phyloP scores from a whole-genome alignment of 2,329 filamentous ascomycete genomes.

The Cercospora sojina region DNA sequence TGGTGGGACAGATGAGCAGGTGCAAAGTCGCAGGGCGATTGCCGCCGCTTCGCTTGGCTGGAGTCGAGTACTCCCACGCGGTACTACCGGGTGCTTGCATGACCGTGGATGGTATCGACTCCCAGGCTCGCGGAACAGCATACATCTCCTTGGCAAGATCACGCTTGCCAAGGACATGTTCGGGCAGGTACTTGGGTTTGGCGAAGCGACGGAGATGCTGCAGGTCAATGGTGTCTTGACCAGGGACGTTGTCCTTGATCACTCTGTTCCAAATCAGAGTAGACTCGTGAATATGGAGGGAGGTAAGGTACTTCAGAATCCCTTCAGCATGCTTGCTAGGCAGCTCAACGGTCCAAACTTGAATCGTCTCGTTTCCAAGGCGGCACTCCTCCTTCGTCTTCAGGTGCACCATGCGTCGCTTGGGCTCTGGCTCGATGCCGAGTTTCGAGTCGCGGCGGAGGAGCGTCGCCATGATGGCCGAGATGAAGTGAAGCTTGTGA shows the following conservation, averaged over 20 bases:
- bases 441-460: constrained; percentile 25
- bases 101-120: constrained; percentile 31
- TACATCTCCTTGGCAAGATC: constrained; percentile 38
- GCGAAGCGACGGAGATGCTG: constrained; percentile 71
- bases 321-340: constrained; percentile 70
- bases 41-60: constrained; percentile 55
- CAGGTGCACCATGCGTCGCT: constrained; percentile 42
- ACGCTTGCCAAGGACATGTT: constrained; percentile 36
- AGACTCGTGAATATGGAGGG: constrained; percentile 14
- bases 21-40: constrained; percentile 43
- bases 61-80: constrained; percentile 57
- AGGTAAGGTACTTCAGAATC: constrained; percentile 62
- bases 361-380: constrained; percentile 51
- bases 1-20: constrained; percentile 54
- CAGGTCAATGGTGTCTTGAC: constrained; percentile 46
- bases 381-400: constrained; percentile 53
- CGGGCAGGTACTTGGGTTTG: constrained; percentile 51
- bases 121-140: constrained; percentile 36
- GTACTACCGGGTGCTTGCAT: constrained; percentile 35
- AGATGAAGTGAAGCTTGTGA: constrained; percentile 8
- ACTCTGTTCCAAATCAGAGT: constrained; percentile 37
- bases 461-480: constrained; percentile 20
- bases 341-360: constrained; percentile 69
- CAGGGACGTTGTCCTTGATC: constrained; percentile 47
- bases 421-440: constrained; percentile 23